Base-by-base conservation (phyloP, 495 filamentous ascomycete species). In the Tirmania nivea region DNA sequence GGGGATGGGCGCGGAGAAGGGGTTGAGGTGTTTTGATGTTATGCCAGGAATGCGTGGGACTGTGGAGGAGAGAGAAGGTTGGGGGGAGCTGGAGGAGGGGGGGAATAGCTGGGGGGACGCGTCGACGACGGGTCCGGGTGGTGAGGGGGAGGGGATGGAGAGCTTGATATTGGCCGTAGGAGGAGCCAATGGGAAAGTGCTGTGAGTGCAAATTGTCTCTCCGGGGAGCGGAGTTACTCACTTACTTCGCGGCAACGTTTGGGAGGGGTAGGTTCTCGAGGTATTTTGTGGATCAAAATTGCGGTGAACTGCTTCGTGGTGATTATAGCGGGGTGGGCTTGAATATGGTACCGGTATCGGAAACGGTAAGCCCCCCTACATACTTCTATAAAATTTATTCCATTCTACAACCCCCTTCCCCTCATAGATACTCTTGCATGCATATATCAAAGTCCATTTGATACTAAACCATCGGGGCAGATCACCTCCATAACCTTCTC, bases 401-500 rank as follows among this genome's bases (percentile, higher is more conserved):
- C 17, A 45, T 45, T 45, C 39, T 6, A 4, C 17, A 45, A 45
- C 14, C 50, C 57, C 50, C 48, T 31, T 31, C 31, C n/a, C 14
- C 14, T 19, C 19, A 17, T 53, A 16, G 31, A 50, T n/a, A 37
- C 20, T 25, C 21, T 61, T 8, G 52, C 55, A 54, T 54, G 59
- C 51, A 58, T 55, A 21, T 45, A 54, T 6, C 58, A 55, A 48
- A 48, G 58, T 9, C 10, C 3, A 7, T 7, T 31, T 45, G 17
- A 47, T 19, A 55, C 14, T 52, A n/a, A 34, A 12, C 11, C 31
- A 21, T 14, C 21, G 42, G 34, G 20, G 19, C 42, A 34, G 60
- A 53, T 62, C 14, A 62, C 60, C 12, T 62, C 60, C 36, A 35
- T 61, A 12, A 57, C 55, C 37, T 48, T 61, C 35, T 62, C 59